These are phyloP conservation scores for Aspergillus cavernicola DNA, from an alignment of 495 filamentous ascomycete species.

Conservation along the genomic window DNA sequence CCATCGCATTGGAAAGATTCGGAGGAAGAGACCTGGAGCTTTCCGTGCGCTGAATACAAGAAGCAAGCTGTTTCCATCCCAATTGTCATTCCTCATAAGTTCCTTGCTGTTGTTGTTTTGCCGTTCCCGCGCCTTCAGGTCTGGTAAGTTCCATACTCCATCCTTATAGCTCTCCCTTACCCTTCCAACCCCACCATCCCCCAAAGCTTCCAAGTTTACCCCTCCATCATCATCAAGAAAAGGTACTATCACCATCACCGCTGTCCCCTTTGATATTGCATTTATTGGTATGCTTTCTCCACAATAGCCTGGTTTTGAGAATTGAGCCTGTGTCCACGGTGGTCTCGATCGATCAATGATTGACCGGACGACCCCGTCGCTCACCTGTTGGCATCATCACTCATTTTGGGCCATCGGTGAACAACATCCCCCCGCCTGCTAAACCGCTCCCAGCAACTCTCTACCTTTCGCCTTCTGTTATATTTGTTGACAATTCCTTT, in stretches of 20 bases:
- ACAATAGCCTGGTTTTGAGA: neutral
- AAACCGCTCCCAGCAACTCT: slow-evolving; percentile 33
- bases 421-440: slow-evolving; percentile 34
- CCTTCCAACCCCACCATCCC: slow-evolving; percentile 21
- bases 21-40: slow-evolving; percentile 31
- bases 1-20: slow-evolving; percentile 43
- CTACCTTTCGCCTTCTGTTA: slow-evolving; percentile 18
- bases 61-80: slow-evolving; percentile 26
- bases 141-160: slow-evolving; percentile 19
- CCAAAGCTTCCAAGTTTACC: slow-evolving; percentile 14
- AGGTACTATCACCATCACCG: slow-evolving; percentile 17
- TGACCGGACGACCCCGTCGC: slow-evolving; percentile 20
- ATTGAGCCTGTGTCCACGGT: slow-evolving; percentile 7
- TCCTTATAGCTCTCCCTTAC: slow-evolving; percentile 19
- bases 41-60: slow-evolving; percentile 30
- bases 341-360: slow-evolving; percentile 13
- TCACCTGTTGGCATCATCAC: slow-evolving; percentile 15
- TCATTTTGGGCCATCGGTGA: slow-evolving; percentile 50
- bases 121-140: slow-evolving; percentile 7
- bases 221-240: slow-evolving; percentile 1
- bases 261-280: neutral
- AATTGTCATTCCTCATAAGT: slow-evolving; percentile 8
- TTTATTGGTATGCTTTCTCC: slow-evolving; percentile 4
- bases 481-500: slow-evolving; percentile 18
- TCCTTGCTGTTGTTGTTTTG: slow-evolving; percentile 16